phyloP scores from a whole-genome alignment of 352 stramenopile genomes.

The Phytophthora colocasiae region DNA sequence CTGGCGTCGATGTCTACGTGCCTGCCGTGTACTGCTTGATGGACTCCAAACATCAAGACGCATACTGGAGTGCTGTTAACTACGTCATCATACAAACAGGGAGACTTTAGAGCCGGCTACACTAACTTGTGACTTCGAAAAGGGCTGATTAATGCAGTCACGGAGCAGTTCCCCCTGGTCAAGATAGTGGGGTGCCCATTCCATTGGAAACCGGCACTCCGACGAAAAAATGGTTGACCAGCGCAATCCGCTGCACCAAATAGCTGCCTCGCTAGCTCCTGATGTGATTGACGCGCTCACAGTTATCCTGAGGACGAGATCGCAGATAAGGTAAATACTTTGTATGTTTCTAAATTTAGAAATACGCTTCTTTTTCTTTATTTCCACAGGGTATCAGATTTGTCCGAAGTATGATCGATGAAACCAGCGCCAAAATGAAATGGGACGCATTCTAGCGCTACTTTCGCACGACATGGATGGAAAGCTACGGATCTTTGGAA shows the following conservation, averaged over 20 bases:
- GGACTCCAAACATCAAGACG: slow-evolving; percentile 16
- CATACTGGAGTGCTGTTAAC: slow-evolving; percentile 9
- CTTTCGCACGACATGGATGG: no score
- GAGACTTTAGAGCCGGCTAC: neutral
- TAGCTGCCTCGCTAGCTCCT: neutral
- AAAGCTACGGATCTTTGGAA: no score
- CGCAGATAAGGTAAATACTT: neutral
- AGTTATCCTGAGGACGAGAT: slow-evolving; percentile 6
- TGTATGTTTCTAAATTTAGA: neutral
- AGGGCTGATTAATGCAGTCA: slow-evolving; percentile 12
- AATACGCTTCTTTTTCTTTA: neutral
- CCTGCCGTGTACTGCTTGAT: neutral
- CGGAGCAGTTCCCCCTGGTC: slow-evolving; percentile 12
- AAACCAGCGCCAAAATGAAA: no score
- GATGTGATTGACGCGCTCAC: slow-evolving; percentile 1
- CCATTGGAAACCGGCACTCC: slow-evolving; percentile 26
- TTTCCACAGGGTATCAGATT: slow-evolving; percentile 1
- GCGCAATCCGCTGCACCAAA: neutral
- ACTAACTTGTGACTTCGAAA: slow-evolving; percentile 21
- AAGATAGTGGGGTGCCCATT: slow-evolving; percentile 22
- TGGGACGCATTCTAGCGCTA: no score
- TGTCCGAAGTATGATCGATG: no score
- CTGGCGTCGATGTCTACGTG: neutral
- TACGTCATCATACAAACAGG: slow-evolving; percentile 20
- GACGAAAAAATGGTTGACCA: slow-evolving; percentile 21